phyloP scores from a whole-genome alignment of 345 rosid species.

The Citrus glauca region DNA sequence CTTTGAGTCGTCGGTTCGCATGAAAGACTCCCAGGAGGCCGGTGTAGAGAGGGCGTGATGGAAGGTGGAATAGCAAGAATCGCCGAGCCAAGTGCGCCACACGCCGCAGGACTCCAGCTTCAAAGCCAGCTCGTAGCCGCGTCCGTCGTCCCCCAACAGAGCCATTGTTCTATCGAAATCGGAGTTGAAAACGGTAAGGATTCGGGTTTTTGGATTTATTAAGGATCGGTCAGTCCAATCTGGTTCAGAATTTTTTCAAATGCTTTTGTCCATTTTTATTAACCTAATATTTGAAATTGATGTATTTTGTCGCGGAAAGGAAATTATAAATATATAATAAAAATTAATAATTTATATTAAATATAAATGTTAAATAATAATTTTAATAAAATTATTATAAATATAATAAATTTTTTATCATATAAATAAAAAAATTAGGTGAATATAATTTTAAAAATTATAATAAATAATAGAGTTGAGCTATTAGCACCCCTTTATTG shows the following conservation, averaged over 20 bases:
- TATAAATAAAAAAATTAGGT: no score
- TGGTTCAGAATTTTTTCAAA: not conserved
- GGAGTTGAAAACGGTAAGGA: not conserved
- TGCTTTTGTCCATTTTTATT: not conserved
- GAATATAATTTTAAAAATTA: no score
- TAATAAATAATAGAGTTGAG: no score
- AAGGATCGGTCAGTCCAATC: not conserved
- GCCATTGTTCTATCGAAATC: conserved; percentile 36
- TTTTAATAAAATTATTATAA: no score
- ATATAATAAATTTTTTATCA: no score
- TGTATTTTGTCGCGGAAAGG: no score
- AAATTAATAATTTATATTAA: no score
- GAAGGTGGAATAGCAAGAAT: conserved; percentile 49
- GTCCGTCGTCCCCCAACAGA: conserved; percentile 88
- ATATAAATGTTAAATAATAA: no score
- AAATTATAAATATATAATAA: no score
- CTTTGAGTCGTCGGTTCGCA: conserved; percentile 67
- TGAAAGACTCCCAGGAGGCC: conserved; percentile 72
- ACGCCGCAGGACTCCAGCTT: conserved; percentile 68
- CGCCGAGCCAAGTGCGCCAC: conserved; percentile 93
- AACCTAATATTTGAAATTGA: no score
- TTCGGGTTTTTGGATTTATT: not conserved
- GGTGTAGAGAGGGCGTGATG: conserved; percentile 58
- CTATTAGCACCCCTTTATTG: no score
- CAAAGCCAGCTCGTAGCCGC: conserved; percentile 79